A percentile compares a stretch with the other conserved stretches of the same genome.
These are phyloP conservation scores for Rhizoctonia solani DNA, from an alignment of 1,284 basidiomycete genomes.

Conservation along the genomic window DNA sequence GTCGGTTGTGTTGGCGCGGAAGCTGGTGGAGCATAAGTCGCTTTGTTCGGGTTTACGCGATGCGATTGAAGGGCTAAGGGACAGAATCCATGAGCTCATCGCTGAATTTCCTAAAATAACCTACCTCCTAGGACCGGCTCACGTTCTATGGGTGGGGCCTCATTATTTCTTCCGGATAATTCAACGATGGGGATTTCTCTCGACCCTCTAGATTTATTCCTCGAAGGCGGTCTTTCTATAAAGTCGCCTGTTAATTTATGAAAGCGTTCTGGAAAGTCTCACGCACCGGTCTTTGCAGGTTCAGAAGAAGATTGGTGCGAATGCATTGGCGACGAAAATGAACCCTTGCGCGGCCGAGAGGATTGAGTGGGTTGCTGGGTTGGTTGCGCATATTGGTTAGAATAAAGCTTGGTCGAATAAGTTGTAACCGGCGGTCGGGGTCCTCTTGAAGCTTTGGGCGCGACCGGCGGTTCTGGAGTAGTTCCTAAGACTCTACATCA, in stretches of 20 bases:
- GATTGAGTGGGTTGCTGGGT: too few species aligned
- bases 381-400: neutral
- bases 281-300: constrained; percentile 3
- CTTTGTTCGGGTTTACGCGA: neutral
- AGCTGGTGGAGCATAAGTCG: neutral
- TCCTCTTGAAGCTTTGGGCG: neutral
- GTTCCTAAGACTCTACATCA: neutral
- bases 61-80: constrained; percentile 6
- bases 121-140: constrained; percentile 1
- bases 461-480: neutral
- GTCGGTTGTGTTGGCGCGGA: too few species aligned
- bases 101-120: neutral
- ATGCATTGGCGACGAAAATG: constrained; percentile 1
- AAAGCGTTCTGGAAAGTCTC: neutral
- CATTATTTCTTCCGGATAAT: neutral
- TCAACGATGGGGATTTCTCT: constrained; percentile 4
- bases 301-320: constrained; percentile 9
- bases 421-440: neutral
- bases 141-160: neutral
- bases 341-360: neutral
- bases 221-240: neutral
- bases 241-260: neutral
- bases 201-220: too few species aligned
- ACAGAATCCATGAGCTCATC: neutral
- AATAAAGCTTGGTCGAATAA: neutral